These are phyloP conservation scores for Mortierella sp. DNA, from an alignment of 371 early-diverging fungal genomes.

Conservation along the genomic window DNA sequence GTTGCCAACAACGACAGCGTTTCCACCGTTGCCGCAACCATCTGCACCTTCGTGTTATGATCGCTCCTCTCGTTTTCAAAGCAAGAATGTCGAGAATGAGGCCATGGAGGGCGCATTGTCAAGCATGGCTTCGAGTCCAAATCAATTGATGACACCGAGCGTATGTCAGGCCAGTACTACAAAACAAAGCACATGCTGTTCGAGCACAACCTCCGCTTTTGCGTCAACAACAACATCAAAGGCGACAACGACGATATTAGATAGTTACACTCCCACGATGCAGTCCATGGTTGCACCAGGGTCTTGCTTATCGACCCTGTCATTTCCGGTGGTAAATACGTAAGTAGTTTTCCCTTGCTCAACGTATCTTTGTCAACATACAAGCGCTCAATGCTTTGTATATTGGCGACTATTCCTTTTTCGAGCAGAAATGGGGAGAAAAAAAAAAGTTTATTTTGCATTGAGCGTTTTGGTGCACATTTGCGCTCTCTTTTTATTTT, in stretches of 20 bases:
- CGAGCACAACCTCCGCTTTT: not conserved
- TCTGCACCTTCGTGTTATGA: not conserved
- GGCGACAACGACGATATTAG: not conserved
- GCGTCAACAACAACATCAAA: not conserved
- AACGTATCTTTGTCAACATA: constrained; percentile 3
- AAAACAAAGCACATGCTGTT: not conserved
- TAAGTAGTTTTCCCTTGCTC: constrained; percentile 5
- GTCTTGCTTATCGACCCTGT: not conserved
- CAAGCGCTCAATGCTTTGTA: not conserved
- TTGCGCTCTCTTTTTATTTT: not conserved
- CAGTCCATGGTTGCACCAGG: constrained; percentile 38
- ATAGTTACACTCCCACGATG: constrained; percentile 1
- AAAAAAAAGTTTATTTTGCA: constrained; percentile 1
- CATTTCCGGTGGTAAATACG: not conserved
- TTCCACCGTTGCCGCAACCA: not conserved
- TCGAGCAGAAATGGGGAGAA: not conserved
- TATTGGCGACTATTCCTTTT: not conserved
- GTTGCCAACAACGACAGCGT: not conserved
- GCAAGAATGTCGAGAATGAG: not conserved
- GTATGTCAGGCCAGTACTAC: not conserved
- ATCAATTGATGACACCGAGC: too few relatives aligned
- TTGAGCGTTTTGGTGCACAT: not conserved
- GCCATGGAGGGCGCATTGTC: not conserved
- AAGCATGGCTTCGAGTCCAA: not conserved
- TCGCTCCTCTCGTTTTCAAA: not conserved